Percentiles rank a stretch among this genome's conserved stretches.
These are phyloP conservation scores for Thielaviopsis ethacetica DNA, from an alignment of 2,329 filamentous ascomycete species.

Conservation along the genomic window DNA sequence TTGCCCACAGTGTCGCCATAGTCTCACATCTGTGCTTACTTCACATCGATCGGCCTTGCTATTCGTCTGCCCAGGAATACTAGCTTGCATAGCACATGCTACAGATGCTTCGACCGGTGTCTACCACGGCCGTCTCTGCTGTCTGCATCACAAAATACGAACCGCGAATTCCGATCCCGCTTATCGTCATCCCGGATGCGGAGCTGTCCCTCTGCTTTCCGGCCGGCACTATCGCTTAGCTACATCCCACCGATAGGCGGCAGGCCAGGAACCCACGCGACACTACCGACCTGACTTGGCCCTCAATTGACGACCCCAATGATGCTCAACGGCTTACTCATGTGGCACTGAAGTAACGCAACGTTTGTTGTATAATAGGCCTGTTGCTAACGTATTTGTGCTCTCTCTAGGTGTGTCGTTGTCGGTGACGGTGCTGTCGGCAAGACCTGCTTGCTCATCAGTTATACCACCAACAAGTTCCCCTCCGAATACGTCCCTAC, in stretches of 20 bases:
- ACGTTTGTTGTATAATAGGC: no score
- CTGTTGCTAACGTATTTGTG: conserved; percentile 3
- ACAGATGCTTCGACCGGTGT: no score
- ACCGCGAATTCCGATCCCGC: background rate
- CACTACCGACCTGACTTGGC: background rate
- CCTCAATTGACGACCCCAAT: background rate
- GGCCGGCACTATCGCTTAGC: background rate
- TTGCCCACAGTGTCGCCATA: background rate
- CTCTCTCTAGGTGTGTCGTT: conserved; percentile 66
- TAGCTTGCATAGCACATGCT: no score
- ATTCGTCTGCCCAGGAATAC: no score
- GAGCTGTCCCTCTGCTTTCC: background rate
- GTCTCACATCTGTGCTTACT: background rate
- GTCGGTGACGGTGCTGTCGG: conserved; percentile 98
- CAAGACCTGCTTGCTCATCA: conserved; percentile 97
- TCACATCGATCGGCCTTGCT: background rate
- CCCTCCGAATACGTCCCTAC: conserved; percentile 99
- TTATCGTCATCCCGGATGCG: background rate
- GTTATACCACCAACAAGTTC: conserved; percentile 99
- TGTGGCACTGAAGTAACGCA: background rate
- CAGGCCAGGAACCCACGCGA: background rate
- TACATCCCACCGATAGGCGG: background rate
- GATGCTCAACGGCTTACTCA: background rate
- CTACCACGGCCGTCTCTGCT: no score
- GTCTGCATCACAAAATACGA: background rate